Evolutionary conservation across 441 rosid genomes (phyloP).

Genomic region (Syzygium syzygioides): DNA sequence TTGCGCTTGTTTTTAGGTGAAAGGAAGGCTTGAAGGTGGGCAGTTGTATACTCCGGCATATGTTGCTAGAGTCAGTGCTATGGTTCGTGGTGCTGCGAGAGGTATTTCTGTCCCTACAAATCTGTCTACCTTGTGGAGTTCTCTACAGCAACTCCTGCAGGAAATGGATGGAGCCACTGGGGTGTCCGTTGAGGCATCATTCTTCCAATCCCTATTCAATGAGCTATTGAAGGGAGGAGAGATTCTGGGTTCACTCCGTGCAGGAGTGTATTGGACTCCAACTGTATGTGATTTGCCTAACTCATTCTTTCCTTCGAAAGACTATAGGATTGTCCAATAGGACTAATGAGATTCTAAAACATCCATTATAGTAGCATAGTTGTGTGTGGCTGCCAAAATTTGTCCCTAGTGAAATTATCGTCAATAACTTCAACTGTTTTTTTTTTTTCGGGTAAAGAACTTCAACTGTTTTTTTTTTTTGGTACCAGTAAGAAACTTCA

Average conservation of each 20-base stretch:
- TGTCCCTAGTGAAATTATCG: background rate
- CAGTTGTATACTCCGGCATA: constrained; percentile 92
- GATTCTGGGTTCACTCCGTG: constrained; percentile 92
- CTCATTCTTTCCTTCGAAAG: background rate
- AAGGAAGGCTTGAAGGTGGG: constrained; percentile 98
- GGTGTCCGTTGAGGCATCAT: constrained; percentile 72
- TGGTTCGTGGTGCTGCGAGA: constrained; percentile 95
- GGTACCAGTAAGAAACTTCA: background rate
- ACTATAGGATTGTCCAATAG: background rate
- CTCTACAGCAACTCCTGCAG: constrained; percentile 76
- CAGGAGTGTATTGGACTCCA: constrained; percentile 97
- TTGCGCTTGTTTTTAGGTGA: constrained; percentile 42
- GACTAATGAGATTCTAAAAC: background rate
- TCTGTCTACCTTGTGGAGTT: constrained; percentile 66
- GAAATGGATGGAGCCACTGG: constrained; percentile 94
- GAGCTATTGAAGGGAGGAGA: constrained; percentile 72
- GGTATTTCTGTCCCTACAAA: constrained; percentile 84
- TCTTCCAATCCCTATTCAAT: constrained; percentile 84
- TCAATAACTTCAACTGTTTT: background rate
- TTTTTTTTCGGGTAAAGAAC: too few species aligned
- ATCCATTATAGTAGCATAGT: background rate
- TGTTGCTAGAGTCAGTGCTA: constrained; percentile 88
- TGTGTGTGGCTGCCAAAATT: background rate
- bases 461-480: too few species aligned
- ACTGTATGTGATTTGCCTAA: constrained; percentile 42